phyloP scores from a whole-genome alignment of 306 rosid species.

The Cyamopsis tetragonoloba region DNA sequence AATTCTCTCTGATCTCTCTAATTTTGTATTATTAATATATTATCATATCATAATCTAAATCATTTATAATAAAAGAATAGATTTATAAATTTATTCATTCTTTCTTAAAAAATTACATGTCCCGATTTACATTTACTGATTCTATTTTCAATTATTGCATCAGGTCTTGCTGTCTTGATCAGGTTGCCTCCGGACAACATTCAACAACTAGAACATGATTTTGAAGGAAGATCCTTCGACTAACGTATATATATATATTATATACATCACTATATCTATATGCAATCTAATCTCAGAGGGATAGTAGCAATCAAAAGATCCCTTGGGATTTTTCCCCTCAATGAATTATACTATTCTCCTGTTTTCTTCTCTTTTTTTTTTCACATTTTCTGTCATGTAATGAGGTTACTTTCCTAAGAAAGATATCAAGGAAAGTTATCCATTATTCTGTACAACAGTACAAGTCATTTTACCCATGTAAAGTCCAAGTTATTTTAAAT shows the following conservation, averaged over 20 bases:
- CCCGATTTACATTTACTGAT: not conserved
- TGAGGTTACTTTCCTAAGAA: not conserved
- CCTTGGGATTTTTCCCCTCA: not conserved
- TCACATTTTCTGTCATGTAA: not conserved
- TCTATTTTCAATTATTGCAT: not conserved
- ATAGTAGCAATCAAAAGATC: not conserved
- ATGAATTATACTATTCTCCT: not conserved
- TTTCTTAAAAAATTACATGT: not conserved
- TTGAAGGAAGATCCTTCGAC: constrained; percentile 29
- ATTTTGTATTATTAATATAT: no score
- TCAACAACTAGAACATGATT: constrained; percentile 35
- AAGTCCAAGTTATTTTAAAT: no score
- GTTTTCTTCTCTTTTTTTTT: not conserved
- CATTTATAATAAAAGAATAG: no score
- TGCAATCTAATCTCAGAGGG: constrained; percentile 1
- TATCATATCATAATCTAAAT: no score
- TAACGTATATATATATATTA: no score
- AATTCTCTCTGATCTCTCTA: no score
- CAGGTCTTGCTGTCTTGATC: constrained; percentile 59
- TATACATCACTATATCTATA: not conserved
- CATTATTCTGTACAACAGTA: no score
- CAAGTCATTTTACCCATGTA: no score
- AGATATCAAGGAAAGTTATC: no score
- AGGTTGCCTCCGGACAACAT: constrained; percentile 40
- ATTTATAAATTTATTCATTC: no score